A percentile compares a stretch with the other conserved stretches of the same genome.
These are phyloP conservation scores for Dalbergia cultrata DNA, from an alignment of 306 rosid species.

Conservation along the genomic window DNA sequence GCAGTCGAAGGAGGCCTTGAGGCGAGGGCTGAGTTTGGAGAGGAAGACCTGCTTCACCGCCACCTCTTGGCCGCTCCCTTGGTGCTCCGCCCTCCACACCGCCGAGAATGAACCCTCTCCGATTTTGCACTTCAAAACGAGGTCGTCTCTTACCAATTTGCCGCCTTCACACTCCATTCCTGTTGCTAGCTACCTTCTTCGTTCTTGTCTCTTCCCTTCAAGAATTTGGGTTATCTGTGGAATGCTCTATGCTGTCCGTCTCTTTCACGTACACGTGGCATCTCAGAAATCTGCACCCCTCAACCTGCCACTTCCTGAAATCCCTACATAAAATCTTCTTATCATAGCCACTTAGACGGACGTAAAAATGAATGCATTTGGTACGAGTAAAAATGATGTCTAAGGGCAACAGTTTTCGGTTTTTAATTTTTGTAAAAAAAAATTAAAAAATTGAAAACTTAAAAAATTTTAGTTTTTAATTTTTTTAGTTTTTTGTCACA, in stretches of 20 bases:
- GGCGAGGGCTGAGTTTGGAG: constrained; percentile 57
- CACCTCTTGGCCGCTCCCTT: constrained; percentile 46
- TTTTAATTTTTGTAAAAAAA: no score
- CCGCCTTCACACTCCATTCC: constrained; percentile 27
- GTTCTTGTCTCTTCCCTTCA: not conserved
- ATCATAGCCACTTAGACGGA: no score
- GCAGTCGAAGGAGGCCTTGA: constrained; percentile 54
- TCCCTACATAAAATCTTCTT: no score
- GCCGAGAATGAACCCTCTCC: constrained; percentile 60
- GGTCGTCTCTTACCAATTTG: constrained; percentile 37
- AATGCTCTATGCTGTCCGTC: not conserved
- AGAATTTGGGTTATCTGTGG: not conserved
- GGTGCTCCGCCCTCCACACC: constrained; percentile 63
- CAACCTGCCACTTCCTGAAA: no score
- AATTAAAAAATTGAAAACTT: no score
- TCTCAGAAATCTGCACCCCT: not conserved
- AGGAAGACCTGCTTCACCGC: constrained; percentile 66
- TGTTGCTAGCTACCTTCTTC: not conserved
- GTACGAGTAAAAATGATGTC: no score
- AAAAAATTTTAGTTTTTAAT: no score
- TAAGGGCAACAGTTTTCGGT: no score
- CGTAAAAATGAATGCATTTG: no score
- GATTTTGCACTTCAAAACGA: constrained; percentile 51
- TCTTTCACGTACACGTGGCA: constrained; percentile 23
- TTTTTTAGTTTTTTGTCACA: no score